phyloP scores from a whole-genome alignment of 345 rosid species.

The Salix dunnii region DNA sequence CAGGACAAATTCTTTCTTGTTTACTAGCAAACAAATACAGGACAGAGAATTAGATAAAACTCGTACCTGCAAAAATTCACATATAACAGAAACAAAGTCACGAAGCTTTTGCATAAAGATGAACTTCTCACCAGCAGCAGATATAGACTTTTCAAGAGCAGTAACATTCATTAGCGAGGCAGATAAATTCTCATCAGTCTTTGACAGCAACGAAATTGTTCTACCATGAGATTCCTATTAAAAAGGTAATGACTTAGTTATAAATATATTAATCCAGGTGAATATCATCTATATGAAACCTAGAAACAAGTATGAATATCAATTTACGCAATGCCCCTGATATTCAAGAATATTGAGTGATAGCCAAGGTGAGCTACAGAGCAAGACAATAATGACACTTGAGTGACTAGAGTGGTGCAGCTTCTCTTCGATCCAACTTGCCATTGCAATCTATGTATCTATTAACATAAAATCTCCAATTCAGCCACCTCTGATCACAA shows the following conservation, averaged over 20 bases:
- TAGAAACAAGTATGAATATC: background rate
- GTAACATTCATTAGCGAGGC: slow-evolving; percentile 70
- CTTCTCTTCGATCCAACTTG: too few relatives aligned
- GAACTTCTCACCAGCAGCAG: slow-evolving; percentile 97
- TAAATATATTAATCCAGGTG: background rate
- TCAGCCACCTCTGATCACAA: background rate
- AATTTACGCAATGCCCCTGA: background rate
- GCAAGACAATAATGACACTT: too few relatives aligned
- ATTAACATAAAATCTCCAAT: background rate
- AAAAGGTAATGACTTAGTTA: background rate
- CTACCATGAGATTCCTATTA: slow-evolving; percentile 74
- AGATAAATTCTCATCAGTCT: slow-evolving; percentile 83
- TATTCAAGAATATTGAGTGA: too few relatives aligned
- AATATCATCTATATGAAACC: background rate
- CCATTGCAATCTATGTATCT: too few relatives aligned
- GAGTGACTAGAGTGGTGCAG: too few relatives aligned
- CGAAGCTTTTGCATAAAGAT: slow-evolving; percentile 98
- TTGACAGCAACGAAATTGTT: slow-evolving; percentile 55
- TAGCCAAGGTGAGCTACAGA: too few relatives aligned
- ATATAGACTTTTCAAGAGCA: slow-evolving; percentile 65
- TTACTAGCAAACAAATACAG: background rate
- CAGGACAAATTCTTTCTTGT: too few relatives aligned
- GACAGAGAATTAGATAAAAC: slow-evolving; percentile 30
- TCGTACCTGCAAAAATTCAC: slow-evolving; percentile 97
- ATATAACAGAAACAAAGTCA: slow-evolving; percentile 87